Percentiles rank a stretch among this genome's conserved stretches.
phyloP scores from a whole-genome alignment of 1,284 basidiomycete genomes.

The Gymnopus androsaceus region DNA sequence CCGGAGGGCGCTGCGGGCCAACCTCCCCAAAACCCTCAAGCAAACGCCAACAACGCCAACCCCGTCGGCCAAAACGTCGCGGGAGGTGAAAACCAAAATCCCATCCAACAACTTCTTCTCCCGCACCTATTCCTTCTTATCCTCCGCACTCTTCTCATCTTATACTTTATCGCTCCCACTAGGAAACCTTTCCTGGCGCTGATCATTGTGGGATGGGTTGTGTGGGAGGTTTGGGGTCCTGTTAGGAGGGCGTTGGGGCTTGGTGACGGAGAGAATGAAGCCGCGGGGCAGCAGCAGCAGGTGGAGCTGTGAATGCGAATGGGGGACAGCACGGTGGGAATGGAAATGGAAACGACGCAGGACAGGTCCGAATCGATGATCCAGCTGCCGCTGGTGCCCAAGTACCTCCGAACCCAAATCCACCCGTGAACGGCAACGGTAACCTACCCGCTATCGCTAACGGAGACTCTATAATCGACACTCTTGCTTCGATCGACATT shows the following conservation, averaged over 20 bases:
- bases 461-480: constrained; percentile 42
- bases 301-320: constrained; percentile 1
- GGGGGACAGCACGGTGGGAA: neutral
- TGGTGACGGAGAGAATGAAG: constrained; percentile 58
- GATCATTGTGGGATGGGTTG: constrained; percentile 66
- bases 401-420: too few relatives aligned
- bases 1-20: constrained; percentile 28
- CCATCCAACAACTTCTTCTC: constrained; percentile 44
- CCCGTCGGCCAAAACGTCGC: neutral
- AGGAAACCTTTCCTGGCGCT: constrained; percentile 72
- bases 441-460: neutral
- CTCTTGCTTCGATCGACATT: constrained; percentile 59
- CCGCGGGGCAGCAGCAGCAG: constrained; percentile 36
- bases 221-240: constrained; percentile 79
- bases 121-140: constrained; percentile 68
- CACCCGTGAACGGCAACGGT: neutral
- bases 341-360: neutral
- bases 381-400: neutral
- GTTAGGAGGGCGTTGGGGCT: constrained; percentile 67
- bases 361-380: neutral
- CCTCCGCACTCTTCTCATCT: constrained; percentile 64
- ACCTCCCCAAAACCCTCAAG: constrained; percentile 15
- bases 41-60: neutral
- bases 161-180: constrained; percentile 80
- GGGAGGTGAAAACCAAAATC: constrained; percentile 2